These are phyloP conservation scores for Fraxinus xanthoxyloides DNA, from an alignment of 305 asterid species.

Conservation along the genomic window DNA sequence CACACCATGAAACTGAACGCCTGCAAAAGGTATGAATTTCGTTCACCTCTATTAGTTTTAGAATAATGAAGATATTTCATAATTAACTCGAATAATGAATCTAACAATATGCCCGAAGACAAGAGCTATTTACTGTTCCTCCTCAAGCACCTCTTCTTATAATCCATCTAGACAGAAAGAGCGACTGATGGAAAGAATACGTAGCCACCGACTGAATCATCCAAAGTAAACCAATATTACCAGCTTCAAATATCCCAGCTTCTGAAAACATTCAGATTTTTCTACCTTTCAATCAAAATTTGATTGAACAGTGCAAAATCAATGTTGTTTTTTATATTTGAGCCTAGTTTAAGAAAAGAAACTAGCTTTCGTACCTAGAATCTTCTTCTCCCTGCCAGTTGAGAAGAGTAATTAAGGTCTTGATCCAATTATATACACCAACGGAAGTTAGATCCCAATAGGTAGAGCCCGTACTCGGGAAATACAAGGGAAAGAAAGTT, in stretches of 20 bases:
- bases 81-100: neutral
- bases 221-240: neutral
- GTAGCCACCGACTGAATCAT: neutral
- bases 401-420: neutral
- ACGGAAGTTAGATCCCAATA: neutral
- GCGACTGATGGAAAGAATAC: neutral
- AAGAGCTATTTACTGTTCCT: neutral
- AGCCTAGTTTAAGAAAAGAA: neutral
- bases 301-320: neutral
- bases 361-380: neutral
- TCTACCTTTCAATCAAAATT: neutral
- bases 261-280: neutral
- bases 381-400: neutral
- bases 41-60: neutral
- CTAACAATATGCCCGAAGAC: neutral
- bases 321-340: neutral
- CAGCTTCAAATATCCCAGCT: neutral
- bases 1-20: conserved; percentile 84
- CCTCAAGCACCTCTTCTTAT: neutral
- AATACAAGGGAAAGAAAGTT: neutral
- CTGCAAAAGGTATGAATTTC: conserved; percentile 59
- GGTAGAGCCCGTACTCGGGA: neutral
- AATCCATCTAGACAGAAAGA: neutral
- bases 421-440: neutral
- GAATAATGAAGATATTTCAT: neutral